Percentiles rank a stretch among this genome's conserved stretches.
These are phyloP conservation scores for Zymoseptoria pseudotritici DNA, from an alignment of 2,329 filamentous ascomycete species.

Conservation along the genomic window DNA sequence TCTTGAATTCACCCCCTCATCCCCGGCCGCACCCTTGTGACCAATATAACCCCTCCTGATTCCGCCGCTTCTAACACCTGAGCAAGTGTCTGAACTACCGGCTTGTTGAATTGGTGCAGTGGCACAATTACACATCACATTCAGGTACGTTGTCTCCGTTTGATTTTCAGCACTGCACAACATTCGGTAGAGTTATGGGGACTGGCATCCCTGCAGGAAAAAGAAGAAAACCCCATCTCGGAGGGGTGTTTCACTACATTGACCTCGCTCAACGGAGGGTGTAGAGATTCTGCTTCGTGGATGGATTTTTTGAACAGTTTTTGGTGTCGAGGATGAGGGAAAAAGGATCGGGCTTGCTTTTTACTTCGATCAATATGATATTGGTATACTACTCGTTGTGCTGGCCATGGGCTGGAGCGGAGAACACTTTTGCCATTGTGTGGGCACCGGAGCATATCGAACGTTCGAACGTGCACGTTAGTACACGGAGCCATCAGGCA, in stretches of 20 bases:
- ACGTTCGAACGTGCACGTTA: too few species aligned
- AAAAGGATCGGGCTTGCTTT: too few species aligned
- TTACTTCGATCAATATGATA: too few species aligned
- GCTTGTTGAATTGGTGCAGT: not conserved
- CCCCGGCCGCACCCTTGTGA: not conserved
- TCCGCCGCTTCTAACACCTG: not conserved
- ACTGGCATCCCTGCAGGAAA: not conserved
- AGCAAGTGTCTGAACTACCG: not conserved
- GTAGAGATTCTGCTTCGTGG: not conserved
- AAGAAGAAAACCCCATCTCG: not conserved
- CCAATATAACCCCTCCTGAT: not conserved
- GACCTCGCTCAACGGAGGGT: not conserved
- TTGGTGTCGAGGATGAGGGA: too few species aligned
- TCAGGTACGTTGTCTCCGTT: not conserved
- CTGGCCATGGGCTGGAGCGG: too few species aligned
- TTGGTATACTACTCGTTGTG: too few species aligned
- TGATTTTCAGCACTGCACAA: not conserved
- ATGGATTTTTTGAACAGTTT: too few species aligned
- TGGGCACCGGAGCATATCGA: too few species aligned
- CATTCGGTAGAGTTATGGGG: not conserved
- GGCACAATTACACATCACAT: not conserved
- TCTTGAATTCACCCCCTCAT: not conserved
- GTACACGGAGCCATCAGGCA: too few species aligned
- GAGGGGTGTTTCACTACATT: not conserved
- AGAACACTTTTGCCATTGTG: too few species aligned